These are phyloP conservation scores for Verticillium nubilum DNA, from an alignment of 2,329 filamentous ascomycete genomes.

Conservation along the genomic window DNA sequence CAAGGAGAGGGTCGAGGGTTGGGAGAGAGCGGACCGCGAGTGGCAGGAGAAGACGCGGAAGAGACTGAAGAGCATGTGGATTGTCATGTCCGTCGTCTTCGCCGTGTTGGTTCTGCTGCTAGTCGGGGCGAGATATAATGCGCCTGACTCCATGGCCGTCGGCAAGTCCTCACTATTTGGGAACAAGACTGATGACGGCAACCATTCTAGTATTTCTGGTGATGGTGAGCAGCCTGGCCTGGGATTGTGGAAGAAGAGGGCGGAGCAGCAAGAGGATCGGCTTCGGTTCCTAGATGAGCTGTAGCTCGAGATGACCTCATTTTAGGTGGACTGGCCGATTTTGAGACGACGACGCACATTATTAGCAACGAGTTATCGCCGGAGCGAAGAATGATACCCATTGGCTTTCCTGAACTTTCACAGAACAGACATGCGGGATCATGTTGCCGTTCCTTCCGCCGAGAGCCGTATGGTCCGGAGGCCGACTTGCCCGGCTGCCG, in stretches of 20 bases:
- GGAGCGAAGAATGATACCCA: background rate
- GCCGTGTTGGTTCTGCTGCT: constrained; percentile 43
- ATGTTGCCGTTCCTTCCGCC: background rate
- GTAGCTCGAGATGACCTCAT: constrained; percentile 17
- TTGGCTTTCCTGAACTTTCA: background rate
- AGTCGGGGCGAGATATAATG: constrained; percentile 26
- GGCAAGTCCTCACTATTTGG: background rate
- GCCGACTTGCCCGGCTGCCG: background rate
- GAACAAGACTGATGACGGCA: background rate
- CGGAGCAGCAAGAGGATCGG: constrained; percentile 25
- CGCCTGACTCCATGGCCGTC: constrained; percentile 2
- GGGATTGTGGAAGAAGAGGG: constrained; percentile 17
- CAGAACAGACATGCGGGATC: background rate
- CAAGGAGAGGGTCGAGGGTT: constrained; percentile 57
- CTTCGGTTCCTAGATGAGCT: constrained; percentile 42
- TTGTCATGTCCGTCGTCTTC: constrained; percentile 43
- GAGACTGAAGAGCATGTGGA: constrained; percentile 59
- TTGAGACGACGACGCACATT: background rate
- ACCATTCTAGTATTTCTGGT: background rate
- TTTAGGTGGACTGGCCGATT: background rate
- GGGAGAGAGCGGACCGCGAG: constrained; percentile 61
- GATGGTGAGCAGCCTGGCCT: background rate
- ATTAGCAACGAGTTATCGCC: background rate
- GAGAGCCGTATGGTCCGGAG: background rate
- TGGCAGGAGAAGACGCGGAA: constrained; percentile 64